Evolutionary conservation across 2,329 filamentous ascomycete genomes (phyloP), one percentile per base, ranked within the genome.

Genomic region (Nannizziopsis arthrosporioides): DNA sequence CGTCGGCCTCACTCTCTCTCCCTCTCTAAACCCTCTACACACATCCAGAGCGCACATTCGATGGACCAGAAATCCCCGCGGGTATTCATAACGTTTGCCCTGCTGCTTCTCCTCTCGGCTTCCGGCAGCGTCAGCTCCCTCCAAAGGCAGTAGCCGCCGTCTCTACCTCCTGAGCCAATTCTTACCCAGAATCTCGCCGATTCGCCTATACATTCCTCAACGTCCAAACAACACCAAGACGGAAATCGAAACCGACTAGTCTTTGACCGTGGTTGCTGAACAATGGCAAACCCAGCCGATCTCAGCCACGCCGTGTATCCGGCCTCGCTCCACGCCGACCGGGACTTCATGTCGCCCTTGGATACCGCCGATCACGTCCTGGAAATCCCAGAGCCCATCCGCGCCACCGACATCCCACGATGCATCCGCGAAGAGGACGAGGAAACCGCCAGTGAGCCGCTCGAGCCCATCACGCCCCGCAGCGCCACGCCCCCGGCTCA

Each of bases 101-200:
- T 46, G 70, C 67, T 66, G 68, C 63, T 80, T 76, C 55, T 51
- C 31, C 79, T 76, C 56, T 75, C 67, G 51, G 69, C 62, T 30
- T 67, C 69, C 39, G 70, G 72, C 36, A 69, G 68, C 45, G 71
- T 47, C 42, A 51, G 49, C 45, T 54, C 53, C 12, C 53, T 54
- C 30, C 53, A 54, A 46, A 50, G 53, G 47, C 47, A 51, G 44
- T 54, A 53, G 51, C 44, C 39, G 40, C 22, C 30, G 18, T 15
- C 4, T 27, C 22, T 27, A 4, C 27, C n/a, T n/a, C 22, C 39
- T 18, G 42, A 30, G 5, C 32, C 37, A 8, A 35, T n/a, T 35
- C 27, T n/a, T n/a, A n/a, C n/a, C n/a, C n/a, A n/a, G n/a, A n/a
- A n/a, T n/a, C n/a, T n/a, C n/a, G n/a, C n/a, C n/a, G n/a, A n/a